These are phyloP conservation scores for Nemania sp. DNA, from an alignment of 2,329 filamentous ascomycete genomes.

Conservation along the genomic window DNA sequence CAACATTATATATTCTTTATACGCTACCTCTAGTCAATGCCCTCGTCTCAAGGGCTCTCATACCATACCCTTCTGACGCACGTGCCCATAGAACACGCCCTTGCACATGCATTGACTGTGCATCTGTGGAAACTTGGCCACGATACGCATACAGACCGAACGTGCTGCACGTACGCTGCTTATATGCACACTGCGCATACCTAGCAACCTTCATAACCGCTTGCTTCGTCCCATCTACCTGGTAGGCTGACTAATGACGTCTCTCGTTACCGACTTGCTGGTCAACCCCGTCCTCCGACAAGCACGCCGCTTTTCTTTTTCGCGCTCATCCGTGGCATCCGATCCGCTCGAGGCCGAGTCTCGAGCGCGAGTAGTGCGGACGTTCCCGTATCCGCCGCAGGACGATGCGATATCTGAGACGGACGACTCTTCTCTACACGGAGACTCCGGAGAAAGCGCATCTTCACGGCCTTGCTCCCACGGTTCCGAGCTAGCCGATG, in stretches of 20 bases:
- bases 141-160: too few relatives aligned
- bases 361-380: conserved; percentile 39
- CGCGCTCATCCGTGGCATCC: conserved; percentile 42
- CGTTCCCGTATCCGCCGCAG: conserved; percentile 25
- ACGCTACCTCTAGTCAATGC: conserved; percentile 2
- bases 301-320: conserved; percentile 64
- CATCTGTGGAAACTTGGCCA: too few relatives aligned
- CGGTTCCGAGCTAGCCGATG: conserved; percentile 32
- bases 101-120: conserved; percentile 15
- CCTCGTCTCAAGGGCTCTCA: conserved; percentile 6
- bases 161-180: too few relatives aligned
- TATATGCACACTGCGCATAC: too few relatives aligned
- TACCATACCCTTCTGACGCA: neutral
- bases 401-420: conserved; percentile 39
- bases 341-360: conserved; percentile 41
- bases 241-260: conserved; percentile 53
- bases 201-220: conserved; percentile 5
- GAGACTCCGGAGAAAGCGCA: conserved; percentile 31
- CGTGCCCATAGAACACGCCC: conserved; percentile 10
- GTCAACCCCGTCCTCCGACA: conserved; percentile 69
- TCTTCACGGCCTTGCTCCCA: conserved; percentile 35
- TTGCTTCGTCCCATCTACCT: neutral
- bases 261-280: conserved; percentile 65
- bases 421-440: conserved; percentile 27
- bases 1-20: neutral